phyloP scores from a whole-genome alignment of 23 red algal genomes.

The Chondrus crispus region DNA sequence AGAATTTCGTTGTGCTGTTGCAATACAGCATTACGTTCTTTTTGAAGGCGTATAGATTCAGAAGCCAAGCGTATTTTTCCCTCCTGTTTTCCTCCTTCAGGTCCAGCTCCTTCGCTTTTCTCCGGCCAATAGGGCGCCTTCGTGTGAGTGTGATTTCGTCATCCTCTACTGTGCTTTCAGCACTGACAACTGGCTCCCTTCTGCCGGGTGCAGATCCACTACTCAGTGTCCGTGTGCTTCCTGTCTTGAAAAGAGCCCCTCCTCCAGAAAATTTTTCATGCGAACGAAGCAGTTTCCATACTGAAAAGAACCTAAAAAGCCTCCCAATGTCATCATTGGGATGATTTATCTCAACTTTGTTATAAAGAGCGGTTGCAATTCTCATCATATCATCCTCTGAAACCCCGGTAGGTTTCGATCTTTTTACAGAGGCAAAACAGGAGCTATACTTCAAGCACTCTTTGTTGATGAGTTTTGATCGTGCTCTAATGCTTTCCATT shows the following conservation, averaged over 20 bases:
- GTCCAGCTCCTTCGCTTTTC: background rate
- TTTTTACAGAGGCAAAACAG: background rate
- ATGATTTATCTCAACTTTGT: background rate
- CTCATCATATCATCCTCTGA: background rate
- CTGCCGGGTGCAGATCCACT: background rate
- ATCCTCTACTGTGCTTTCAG: background rate
- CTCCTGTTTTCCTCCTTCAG: background rate
- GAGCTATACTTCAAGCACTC: background rate
- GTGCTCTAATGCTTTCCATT: background rate
- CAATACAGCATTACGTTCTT: background rate
- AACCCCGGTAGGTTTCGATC: background rate
- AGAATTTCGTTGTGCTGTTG: background rate
- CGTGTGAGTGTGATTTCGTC: background rate
- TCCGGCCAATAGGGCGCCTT: background rate
- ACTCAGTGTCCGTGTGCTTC: background rate
- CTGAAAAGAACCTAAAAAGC: background rate
- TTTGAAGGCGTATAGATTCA: background rate
- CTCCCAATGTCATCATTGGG: background rate
- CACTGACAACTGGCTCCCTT: background rate
- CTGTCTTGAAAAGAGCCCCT: no score
- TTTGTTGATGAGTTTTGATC: background rate
- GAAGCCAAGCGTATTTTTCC: background rate
- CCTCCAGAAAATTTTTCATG: background rate
- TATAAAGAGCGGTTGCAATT: background rate
- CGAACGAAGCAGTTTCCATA: background rate